Evolutionary conservation across 257 asterid genomes (phyloP).

Genomic region (Capsicum chinense): DNA sequence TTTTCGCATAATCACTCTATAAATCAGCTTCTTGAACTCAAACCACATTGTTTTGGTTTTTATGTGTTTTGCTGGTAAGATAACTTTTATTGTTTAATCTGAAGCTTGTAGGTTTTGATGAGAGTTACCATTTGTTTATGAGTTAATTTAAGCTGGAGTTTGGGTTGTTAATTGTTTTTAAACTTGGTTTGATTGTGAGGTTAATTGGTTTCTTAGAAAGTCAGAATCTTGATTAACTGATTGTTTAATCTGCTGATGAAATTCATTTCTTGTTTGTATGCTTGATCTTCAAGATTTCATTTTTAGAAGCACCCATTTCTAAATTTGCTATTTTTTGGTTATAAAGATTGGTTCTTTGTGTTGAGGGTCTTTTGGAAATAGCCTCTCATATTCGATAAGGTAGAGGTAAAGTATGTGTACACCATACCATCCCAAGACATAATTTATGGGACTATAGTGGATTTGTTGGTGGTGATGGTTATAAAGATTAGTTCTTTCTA

Average conservation of each 20-base stretch:
- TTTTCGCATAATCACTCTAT: too few relatives aligned
- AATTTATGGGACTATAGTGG: too few relatives aligned
- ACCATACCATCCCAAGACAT: too few relatives aligned
- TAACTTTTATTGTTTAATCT: background rate
- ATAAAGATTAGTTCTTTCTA: constrained; percentile 1
- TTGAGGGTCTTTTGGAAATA: too few relatives aligned
- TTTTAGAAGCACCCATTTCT: background rate
- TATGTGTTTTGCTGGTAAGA: background rate
- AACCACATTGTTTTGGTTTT: background rate
- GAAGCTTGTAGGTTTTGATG: background rate
- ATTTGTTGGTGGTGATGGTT: background rate
- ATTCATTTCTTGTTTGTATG: constrained; percentile 30
- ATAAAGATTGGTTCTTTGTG: background rate
- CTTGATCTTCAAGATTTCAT: constrained; percentile 14
- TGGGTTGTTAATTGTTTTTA: background rate
- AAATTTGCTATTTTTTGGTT: background rate
- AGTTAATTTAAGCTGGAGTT: background rate
- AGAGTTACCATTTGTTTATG: background rate
- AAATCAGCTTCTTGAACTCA: too few relatives aligned
- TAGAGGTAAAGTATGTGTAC: too few relatives aligned
- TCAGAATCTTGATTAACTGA: constrained; percentile 16
- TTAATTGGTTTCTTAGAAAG: background rate
- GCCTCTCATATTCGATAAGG: too few relatives aligned
- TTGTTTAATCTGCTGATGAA: constrained; percentile 5
- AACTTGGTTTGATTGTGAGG: constrained; percentile 7